A percentile compares a stretch with the other conserved stretches of the same genome.
phyloP scores from a whole-genome alignment of 345 rosid genomes.

The Erucastrum elatum region DNA sequence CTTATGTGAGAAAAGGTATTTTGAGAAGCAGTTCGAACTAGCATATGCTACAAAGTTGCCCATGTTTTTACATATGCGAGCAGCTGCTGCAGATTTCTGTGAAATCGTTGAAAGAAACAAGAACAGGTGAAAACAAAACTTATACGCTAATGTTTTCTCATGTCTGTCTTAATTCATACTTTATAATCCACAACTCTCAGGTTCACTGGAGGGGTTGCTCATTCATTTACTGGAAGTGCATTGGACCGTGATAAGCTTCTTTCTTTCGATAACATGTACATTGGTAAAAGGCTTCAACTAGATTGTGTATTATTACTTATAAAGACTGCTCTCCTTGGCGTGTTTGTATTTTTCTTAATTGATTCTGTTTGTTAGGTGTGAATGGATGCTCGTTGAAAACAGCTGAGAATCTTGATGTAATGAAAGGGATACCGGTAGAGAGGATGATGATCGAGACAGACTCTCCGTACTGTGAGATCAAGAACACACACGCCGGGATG shows the following conservation, averaged over 20 bases:
- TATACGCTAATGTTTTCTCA: constrained; percentile 10
- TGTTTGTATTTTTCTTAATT: constrained; percentile 13
- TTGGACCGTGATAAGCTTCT: constrained; percentile 78
- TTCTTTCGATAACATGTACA: constrained; percentile 64
- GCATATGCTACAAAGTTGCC: constrained; percentile 87
- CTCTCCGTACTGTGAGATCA: constrained; percentile 96
- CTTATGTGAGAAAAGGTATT: constrained; percentile 51
- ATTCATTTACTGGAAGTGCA: constrained; percentile 88
- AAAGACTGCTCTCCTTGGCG: constrained; percentile 1
- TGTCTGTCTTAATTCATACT: background rate
- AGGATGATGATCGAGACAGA: constrained; percentile 98
- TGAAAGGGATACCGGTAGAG: constrained; percentile 69
- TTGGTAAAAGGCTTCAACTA: constrained; percentile 52
- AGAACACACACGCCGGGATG: constrained; percentile 80
- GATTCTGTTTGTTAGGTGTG: constrained; percentile 53
- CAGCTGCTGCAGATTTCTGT: constrained; percentile 85
- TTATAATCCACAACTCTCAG: constrained; percentile 36
- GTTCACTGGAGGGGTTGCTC: constrained; percentile 79
- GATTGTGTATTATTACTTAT: constrained; percentile 40
- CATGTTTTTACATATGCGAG: constrained; percentile 97
- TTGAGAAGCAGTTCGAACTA: constrained; percentile 96
- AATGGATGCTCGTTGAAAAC: constrained; percentile 92
- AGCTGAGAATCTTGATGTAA: constrained; percentile 77
- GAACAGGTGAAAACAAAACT: constrained; percentile 52
- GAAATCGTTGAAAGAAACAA: constrained; percentile 70